phyloP scores from a whole-genome alignment of 257 asterid genomes.

The Buddleja alternifolia region DNA sequence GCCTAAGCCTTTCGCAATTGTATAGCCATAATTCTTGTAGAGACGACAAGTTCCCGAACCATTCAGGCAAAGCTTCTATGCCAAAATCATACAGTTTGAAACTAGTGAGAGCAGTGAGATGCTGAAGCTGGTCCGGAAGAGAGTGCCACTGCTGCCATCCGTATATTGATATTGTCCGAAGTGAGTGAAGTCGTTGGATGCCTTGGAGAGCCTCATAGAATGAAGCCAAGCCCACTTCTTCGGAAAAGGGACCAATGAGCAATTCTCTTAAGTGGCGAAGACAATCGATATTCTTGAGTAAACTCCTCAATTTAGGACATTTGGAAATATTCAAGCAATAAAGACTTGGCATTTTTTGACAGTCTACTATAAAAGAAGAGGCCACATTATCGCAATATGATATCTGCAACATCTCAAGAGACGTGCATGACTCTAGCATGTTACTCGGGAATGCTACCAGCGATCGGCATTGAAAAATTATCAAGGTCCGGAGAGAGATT shows the following conservation, averaged over 20 bases:
- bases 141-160: neutral
- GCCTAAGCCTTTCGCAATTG: too few species aligned
- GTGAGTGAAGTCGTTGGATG: neutral
- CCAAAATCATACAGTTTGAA: too few species aligned
- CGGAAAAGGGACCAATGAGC: neutral
- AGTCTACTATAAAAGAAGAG: too few species aligned
- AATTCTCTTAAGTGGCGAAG: too few species aligned
- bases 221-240: neutral
- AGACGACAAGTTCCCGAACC: too few species aligned
- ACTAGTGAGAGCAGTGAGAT: too few species aligned
- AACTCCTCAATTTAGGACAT: neutral
- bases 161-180: neutral
- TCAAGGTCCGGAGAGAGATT: neutral
- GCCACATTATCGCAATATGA: too few species aligned
- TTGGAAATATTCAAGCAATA: neutral
- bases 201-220: neutral
- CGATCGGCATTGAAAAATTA: neutral
- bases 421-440: conserved; percentile 19
- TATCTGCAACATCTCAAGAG: neutral
- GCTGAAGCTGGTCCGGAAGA: too few species aligned
- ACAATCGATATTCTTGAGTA: neutral
- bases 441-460: conserved; percentile 9
- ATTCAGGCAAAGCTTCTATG: too few species aligned
- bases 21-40: too few species aligned
- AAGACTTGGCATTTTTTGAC: too few species aligned